These are phyloP conservation scores for Decorospora gaudefroyi DNA, from an alignment of 2,329 filamentous ascomycete species.

Conservation along the genomic window DNA sequence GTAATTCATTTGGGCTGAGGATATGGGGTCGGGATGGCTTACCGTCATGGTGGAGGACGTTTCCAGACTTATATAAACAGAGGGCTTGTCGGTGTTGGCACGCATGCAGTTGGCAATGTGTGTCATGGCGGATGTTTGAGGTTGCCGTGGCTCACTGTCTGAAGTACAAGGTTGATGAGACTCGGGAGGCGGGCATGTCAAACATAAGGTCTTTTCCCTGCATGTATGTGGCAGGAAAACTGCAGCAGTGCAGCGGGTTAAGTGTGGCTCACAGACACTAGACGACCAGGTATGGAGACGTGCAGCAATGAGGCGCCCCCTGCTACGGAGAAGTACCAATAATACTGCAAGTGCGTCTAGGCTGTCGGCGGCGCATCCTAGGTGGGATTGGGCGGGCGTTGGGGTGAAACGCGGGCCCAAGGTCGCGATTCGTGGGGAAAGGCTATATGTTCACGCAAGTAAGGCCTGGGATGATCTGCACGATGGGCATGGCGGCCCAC, in stretches of 20 bases:
- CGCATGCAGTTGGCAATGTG: constrained; percentile 53
- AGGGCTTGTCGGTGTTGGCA: constrained; percentile 36
- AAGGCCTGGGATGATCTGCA: constrained; percentile 36
- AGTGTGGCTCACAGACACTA: constrained; percentile 45
- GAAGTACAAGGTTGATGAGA: constrained; percentile 48
- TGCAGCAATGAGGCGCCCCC: constrained; percentile 40
- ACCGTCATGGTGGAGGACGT: constrained; percentile 40
- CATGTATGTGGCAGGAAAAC: constrained; percentile 43
- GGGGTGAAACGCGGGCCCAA: constrained; percentile 47
- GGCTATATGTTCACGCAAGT: constrained; percentile 30
- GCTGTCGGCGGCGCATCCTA: constrained; percentile 43
- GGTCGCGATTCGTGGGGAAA: constrained; percentile 49
- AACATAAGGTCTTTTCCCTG: constrained; percentile 49
- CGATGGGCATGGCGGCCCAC: constrained; percentile 31
- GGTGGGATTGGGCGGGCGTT: constrained; percentile 39
- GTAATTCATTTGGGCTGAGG: constrained; percentile 38
- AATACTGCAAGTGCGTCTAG: constrained; percentile 42
- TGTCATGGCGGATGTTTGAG: constrained; percentile 49
- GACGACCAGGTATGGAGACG: constrained; percentile 47
- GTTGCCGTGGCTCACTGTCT: constrained; percentile 43
- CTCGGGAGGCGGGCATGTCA: constrained; percentile 48
- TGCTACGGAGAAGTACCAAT: constrained; percentile 40
- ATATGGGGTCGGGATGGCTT: constrained; percentile 30
- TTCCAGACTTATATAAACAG: constrained; percentile 48
- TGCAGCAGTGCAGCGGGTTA: constrained; percentile 39